Conservation (phyloP, 306 rosid species). For the Quercus suber region DNA sequence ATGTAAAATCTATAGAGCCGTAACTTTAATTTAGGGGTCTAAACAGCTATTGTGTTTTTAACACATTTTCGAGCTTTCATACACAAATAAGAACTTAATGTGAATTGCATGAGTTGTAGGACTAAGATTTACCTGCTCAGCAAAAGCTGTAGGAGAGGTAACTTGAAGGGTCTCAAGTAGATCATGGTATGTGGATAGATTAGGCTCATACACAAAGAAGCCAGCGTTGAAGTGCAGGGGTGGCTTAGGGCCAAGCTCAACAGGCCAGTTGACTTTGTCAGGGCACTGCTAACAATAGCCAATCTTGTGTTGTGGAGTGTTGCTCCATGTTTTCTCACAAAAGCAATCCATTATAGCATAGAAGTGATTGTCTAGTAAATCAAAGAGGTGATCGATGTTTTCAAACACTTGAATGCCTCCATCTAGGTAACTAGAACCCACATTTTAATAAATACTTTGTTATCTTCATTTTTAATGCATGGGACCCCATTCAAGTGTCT, state of each 20-base stretch:
- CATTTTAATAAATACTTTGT: too few relatives aligned
- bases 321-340: slow-evolving; percentile 71
- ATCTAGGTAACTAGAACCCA: slow-evolving; percentile 17
- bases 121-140: slow-evolving; percentile 61
- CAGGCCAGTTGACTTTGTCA: slow-evolving; percentile 56
- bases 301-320: slow-evolving; percentile 49
- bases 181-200: slow-evolving; percentile 36
- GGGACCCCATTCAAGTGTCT: too few relatives aligned
- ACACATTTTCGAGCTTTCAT: too few relatives aligned
- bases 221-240: slow-evolving; percentile 80
- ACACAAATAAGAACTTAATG: neutral
- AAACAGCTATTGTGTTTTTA: too few relatives aligned
- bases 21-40: neutral
- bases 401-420: slow-evolving; percentile 71
- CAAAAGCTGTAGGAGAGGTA: slow-evolving; percentile 61
- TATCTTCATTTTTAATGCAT: too few relatives aligned
- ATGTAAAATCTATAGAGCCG: too few relatives aligned
- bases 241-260: slow-evolving; percentile 56
- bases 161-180: slow-evolving; percentile 41
- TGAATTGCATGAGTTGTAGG: too few relatives aligned
- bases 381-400: slow-evolving; percentile 69
- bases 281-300: slow-evolving; percentile 84
- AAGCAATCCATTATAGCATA: slow-evolving; percentile 83
- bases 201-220: slow-evolving; percentile 71
- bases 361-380: slow-evolving; percentile 45